phyloP scores from a whole-genome alignment of 148 eudicot species.

The Fagopyrum esculentum region DNA sequence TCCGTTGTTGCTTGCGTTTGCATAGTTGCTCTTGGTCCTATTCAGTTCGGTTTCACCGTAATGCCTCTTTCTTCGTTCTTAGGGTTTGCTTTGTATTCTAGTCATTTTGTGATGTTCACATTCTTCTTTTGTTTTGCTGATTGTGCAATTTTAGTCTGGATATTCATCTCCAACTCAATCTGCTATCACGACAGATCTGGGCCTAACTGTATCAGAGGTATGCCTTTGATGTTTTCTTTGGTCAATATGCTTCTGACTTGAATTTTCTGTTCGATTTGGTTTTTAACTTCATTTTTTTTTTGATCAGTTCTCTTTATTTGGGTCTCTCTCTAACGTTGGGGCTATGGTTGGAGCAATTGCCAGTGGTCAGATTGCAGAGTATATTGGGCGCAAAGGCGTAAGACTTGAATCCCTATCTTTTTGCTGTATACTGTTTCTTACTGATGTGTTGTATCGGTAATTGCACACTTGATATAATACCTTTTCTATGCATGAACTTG shows the following conservation, averaged over 20 bases:
- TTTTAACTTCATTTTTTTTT: neutral
- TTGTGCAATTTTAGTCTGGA: slow-evolving; percentile 44
- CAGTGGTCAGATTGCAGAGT: slow-evolving; percentile 12
- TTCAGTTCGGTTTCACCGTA: slow-evolving; percentile 97
- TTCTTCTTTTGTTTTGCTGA: neutral
- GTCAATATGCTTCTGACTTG: neutral
- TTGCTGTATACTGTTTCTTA: neutral
- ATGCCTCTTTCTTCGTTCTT: neutral
- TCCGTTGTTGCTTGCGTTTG: slow-evolving; percentile 90
- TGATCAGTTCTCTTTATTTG: slow-evolving; percentile 11
- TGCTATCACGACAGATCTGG: slow-evolving; percentile 59
- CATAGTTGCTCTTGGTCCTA: slow-evolving; percentile 90
- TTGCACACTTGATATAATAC: neutral
- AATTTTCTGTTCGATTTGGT: neutral
- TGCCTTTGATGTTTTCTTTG: neutral
- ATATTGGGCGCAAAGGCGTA: slow-evolving; percentile 12
- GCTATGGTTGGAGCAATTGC: slow-evolving; percentile 17
- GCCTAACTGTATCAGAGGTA: slow-evolving; percentile 82
- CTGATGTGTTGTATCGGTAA: neutral
- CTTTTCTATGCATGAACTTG: slow-evolving; percentile 16
- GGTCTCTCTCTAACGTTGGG: slow-evolving; percentile 11
- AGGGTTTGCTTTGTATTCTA: neutral
- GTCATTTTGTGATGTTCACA: neutral
- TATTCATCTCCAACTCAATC: slow-evolving; percentile 83
- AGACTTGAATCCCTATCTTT: neutral